Conservation (phyloP, 2,329 filamentous ascomycete genomes). For the Fusarium sp. region DNA sequence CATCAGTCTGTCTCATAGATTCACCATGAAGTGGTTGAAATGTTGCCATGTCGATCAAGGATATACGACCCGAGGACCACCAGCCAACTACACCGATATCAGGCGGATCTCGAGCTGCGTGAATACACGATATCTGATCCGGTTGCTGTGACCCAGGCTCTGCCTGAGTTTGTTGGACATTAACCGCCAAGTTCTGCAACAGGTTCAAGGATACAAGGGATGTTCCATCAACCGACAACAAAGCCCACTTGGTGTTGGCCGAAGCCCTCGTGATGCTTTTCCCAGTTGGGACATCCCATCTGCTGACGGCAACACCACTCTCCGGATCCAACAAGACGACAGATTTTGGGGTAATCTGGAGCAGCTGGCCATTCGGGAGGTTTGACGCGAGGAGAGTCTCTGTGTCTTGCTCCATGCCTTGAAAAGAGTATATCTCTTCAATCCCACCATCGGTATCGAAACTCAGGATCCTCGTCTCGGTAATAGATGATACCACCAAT, state of each 20-base stretch:
- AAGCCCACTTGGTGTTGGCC: constrained; percentile 74
- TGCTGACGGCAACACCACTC: constrained; percentile 63
- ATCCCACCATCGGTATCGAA: constrained; percentile 82
- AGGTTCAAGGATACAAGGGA: constrained; percentile 77
- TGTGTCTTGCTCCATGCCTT: constrained; percentile 75
- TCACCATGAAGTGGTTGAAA: constrained; percentile 75
- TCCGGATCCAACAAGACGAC: constrained; percentile 73
- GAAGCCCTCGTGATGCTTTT: constrained; percentile 82
- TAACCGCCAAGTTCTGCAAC: constrained; percentile 65
- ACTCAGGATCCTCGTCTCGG: constrained; percentile 84
- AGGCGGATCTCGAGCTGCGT: constrained; percentile 73
- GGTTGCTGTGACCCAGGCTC: constrained; percentile 50
- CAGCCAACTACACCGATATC: constrained; percentile 84
- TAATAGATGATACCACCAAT: constrained; percentile 82
- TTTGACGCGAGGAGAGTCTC: constrained; percentile 80
- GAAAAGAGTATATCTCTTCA: constrained; percentile 85
- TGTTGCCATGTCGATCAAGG: constrained; percentile 76
- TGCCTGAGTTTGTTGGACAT: constrained; percentile 70
- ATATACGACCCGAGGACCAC: constrained; percentile 85
- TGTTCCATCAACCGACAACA: constrained; percentile 83
- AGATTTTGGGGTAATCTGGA: constrained; percentile 80
- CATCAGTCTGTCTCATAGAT: constrained; percentile 67
- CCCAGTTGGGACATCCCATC: constrained; percentile 66
- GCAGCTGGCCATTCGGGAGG: constrained; percentile 69
- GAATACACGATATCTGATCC: constrained; percentile 88